Base-by-base conservation (phyloP, 2,329 filamentous ascomycete species). In the Sporothrix mexicana region DNA sequence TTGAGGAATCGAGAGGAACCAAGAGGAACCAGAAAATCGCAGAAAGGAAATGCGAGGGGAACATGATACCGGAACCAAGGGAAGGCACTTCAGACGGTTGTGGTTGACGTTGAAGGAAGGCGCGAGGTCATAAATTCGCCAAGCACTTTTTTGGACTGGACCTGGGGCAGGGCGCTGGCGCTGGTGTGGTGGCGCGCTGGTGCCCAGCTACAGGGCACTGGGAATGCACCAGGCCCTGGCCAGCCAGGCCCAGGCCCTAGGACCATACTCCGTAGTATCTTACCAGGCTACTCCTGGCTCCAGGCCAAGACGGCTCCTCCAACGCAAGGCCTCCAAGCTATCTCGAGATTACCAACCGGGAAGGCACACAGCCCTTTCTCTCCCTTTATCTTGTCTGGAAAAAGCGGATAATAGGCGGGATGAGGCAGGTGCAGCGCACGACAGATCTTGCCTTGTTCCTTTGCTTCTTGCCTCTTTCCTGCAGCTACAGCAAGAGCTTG, bases 41-140 rank as follows among this genome's bases (percentile, higher is more conserved):
- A 23, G 61, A 25, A 36, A 61, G 53, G 59, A 45, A 72, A 53
- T 64, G 72, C 59, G 20, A 57, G 68, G 64, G 55, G 49, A 53
- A 57, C 20, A 71, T 71, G 71, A 71, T 73, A 73, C 71, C 71
- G 59, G 64, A 55, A 71, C 64, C 61, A 51, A 69, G 69, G 57
- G 57, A 30, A 61, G 57, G 25, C 57, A 25, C 20, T 30, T 30
- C 51, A 55, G 51, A 20, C 51, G 12, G 23, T 30, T 30, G 30
- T 30, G 30, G 30, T 30, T 5, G 30, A 30, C 30, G 2, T 30
- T 30, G 30, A 5, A 30, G 30, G 30, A 30, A 30, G 30, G 30
- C 55, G 25, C 51, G 51, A n/a, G 51, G 51, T 55, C 17, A 10
- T 12, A 9, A 55, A 23, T 30, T 30, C 51, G 49, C 49, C 49